These are phyloP conservation scores for Avicennia marina DNA, from an alignment of 257 asterid species.

Conservation along the genomic window DNA sequence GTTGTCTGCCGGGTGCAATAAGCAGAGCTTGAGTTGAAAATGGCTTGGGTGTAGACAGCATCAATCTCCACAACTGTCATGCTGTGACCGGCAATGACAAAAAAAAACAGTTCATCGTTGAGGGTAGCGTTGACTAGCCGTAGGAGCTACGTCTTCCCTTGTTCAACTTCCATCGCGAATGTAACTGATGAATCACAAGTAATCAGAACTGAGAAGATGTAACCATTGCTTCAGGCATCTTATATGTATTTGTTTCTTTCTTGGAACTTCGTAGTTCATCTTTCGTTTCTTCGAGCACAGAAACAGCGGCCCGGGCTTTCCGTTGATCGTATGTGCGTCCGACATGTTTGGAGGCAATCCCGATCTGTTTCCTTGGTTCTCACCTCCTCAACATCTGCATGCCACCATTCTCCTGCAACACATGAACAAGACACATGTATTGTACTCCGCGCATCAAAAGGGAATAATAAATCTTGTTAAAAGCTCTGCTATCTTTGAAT, in stretches of 20 bases:
- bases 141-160: slow-evolving; percentile 43
- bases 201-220: neutral
- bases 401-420: slow-evolving; percentile 58
- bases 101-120: slow-evolving; percentile 44
- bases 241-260: too few relatives aligned
- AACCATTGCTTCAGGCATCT: too few relatives aligned
- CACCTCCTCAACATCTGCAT: slow-evolving; percentile 43
- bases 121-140: slow-evolving; percentile 45
- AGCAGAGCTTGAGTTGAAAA: slow-evolving; percentile 37
- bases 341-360: slow-evolving; percentile 58
- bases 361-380: slow-evolving; percentile 35
- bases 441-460: too few relatives aligned
- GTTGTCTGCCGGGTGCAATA: slow-evolving; percentile 50
- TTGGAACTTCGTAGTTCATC: neutral
- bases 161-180: slow-evolving; percentile 46
- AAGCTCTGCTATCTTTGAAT: neutral
- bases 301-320: slow-evolving; percentile 54
- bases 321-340: slow-evolving; percentile 53
- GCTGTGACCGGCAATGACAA: slow-evolving; percentile 38
- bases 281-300: slow-evolving; percentile 48
- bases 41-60: slow-evolving; percentile 50
- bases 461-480: neutral
- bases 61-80: slow-evolving; percentile 48
- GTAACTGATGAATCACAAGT: slow-evolving; percentile 27
- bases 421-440: neutral